Evolutionary conservation across 2,329 filamentous ascomycete genomes (phyloP).

Genomic region (Camillea tinctor): DNA sequence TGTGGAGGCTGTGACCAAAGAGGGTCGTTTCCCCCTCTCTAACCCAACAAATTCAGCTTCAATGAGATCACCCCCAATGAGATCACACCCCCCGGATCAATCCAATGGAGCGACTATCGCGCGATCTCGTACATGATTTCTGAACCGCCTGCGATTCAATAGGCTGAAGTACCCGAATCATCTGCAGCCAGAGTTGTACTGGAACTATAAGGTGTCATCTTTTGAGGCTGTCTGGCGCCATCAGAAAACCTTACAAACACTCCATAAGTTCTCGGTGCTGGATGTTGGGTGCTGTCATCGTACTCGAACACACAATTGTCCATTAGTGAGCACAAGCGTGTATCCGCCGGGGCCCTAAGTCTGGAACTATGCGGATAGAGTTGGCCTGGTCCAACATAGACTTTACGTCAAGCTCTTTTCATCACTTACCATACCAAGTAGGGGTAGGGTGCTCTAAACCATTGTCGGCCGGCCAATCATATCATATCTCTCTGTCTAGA

Average conservation of each 20-base stretch:
- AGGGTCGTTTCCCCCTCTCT: slow-evolving; percentile 3
- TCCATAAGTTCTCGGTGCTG: not conserved
- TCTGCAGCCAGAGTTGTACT: slow-evolving; percentile 23
- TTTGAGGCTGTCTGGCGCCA: slow-evolving; percentile 3
- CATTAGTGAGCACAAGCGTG: slow-evolving; percentile 7
- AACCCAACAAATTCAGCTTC: slow-evolving; percentile 9
- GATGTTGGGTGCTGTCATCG: slow-evolving; percentile 2
- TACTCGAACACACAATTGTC: slow-evolving; percentile 5
- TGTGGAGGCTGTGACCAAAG: slow-evolving; percentile 1
- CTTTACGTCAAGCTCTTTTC: slow-evolving; percentile 18
- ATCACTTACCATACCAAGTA: not conserved
- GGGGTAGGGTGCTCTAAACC: not conserved
- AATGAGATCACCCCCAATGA: not conserved
- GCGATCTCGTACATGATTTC: slow-evolving; percentile 25
- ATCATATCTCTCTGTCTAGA: slow-evolving; percentile 14
- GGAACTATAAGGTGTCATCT: slow-evolving; percentile 9
- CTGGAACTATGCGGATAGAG: slow-evolving; percentile 11
- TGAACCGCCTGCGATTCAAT: slow-evolving; percentile 17
- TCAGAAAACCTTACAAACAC: slow-evolving; percentile 3
- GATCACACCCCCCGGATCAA: slow-evolving; percentile 16
- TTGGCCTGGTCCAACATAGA: slow-evolving; percentile 17
- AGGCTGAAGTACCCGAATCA: slow-evolving; percentile 26
- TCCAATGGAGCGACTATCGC: slow-evolving; percentile 21
- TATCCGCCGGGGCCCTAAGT: slow-evolving; percentile 2
- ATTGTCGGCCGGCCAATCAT: slow-evolving; percentile 16